Evolutionary conservation across 1,284 basidiomycete species (phyloP).

Genomic region (Marasmius fiardii): DNA sequence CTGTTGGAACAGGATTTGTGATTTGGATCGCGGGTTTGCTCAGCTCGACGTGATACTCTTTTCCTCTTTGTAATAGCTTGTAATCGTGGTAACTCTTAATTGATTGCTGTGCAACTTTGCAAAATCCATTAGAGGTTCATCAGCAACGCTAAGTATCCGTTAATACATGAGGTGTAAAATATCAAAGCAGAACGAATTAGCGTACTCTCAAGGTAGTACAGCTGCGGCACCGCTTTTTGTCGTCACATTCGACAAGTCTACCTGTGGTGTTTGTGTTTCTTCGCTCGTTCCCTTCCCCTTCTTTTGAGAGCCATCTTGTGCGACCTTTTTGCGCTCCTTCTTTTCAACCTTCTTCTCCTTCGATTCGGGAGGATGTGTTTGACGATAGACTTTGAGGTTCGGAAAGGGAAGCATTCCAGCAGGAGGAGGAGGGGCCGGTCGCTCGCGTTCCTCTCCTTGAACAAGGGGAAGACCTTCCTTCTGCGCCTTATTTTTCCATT

Average conservation of each 20-base stretch:
- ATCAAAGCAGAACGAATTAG: not conserved
- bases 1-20: constrained; percentile 65
- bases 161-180: not conserved
- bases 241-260: constrained; percentile 2
- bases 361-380: constrained; percentile 7
- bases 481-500: constrained; percentile 47
- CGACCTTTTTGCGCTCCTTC: constrained; percentile 4
- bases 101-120: too few species aligned
- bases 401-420: constrained; percentile 13
- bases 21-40: constrained; percentile 54
- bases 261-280: not conserved
- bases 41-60: constrained; percentile 11
- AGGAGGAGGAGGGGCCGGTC: not conserved
- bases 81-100: not conserved
- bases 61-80: constrained; percentile 5
- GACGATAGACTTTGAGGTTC: constrained; percentile 22
- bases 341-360: constrained; percentile 4
- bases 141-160: not conserved
- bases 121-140: not conserved
- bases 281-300: constrained; percentile 5
- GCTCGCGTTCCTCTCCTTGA: constrained; percentile 34
- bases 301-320: constrained; percentile 4
- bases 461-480: constrained; percentile 46
- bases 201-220: constrained; percentile 37
- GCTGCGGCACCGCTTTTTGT: constrained; percentile 46